These are phyloP conservation scores for Aspergillus sp. DNA, from an alignment of 2,329 filamentous ascomycete species.

Conservation along the genomic window DNA sequence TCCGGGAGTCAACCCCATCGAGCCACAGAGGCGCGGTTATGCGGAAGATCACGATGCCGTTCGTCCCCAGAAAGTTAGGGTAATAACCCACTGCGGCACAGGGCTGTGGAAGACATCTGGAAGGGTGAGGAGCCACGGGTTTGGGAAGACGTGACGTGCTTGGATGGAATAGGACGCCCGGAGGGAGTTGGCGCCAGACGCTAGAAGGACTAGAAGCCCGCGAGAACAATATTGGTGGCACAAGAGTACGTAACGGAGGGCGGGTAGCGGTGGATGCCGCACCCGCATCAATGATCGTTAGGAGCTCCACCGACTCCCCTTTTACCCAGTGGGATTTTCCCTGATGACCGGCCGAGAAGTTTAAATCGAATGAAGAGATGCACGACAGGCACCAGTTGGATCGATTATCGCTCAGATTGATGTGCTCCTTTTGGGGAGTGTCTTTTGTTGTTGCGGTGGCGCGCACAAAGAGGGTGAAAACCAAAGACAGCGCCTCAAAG, in stretches of 20 bases:
- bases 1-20: too few relatives aligned
- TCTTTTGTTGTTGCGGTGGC: not conserved
- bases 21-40: too few relatives aligned
- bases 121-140: not conserved
- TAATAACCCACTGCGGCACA: not conserved
- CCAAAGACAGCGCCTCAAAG: not conserved
- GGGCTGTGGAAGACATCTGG: not conserved
- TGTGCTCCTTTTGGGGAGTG: not conserved
- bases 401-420: not conserved
- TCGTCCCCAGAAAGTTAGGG: not conserved
- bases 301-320: conserved; percentile 17
- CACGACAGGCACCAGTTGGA: too few relatives aligned
- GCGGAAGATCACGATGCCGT: not conserved
- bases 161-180: too few relatives aligned
- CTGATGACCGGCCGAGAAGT: conserved; percentile 10
- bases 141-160: not conserved
- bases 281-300: conserved; percentile 17
- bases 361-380: not conserved
- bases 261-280: conserved; percentile 17
- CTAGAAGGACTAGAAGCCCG: conserved; percentile 22
- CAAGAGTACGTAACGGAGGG: conserved; percentile 16
- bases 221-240: conserved; percentile 21
- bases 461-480: not conserved
- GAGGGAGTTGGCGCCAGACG: too few relatives aligned
- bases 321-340: conserved; percentile 12